A percentile compares a stretch with the other conserved stretches of the same genome.
These are phyloP conservation scores for Closterium sp. DNA, from an alignment of 139 green algal species.

Conservation along the genomic window DNA sequence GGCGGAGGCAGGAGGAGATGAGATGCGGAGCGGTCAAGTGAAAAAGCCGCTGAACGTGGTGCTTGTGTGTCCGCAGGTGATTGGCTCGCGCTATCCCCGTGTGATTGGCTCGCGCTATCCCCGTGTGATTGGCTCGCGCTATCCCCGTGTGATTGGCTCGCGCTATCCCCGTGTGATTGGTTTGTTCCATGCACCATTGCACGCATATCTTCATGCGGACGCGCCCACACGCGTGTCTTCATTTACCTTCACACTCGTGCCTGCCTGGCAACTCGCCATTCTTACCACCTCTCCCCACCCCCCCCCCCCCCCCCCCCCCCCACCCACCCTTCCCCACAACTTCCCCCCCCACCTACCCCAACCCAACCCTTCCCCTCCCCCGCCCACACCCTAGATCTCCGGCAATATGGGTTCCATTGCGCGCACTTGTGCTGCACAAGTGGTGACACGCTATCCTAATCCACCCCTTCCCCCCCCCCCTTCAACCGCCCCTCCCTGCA, in stretches of 20 bases:
- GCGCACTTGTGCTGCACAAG: not conserved
- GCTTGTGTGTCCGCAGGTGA: constrained; percentile 17
- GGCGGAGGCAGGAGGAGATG: not conserved
- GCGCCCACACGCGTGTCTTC: not conserved
- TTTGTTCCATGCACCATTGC: not conserved
- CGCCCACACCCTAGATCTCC: not conserved
- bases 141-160: not conserved
- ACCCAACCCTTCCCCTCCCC: not conserved
- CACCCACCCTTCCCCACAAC: not conserved
- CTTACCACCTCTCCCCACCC: not conserved
- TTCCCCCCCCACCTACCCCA: not conserved
- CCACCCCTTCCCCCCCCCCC: not conserved
- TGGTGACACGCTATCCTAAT: not conserved
- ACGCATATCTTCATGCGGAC: not conserved
- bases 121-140: not conserved
- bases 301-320: too few species aligned
- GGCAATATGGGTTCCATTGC: not conserved
- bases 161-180: not conserved
- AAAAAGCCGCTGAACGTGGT: constrained; percentile 23
- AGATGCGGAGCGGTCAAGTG: not conserved
- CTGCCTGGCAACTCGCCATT: not conserved
- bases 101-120: not conserved
- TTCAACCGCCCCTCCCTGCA: not conserved
- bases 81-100: not conserved
- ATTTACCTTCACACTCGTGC: not conserved